Conservation (phyloP, 2,329 filamentous ascomycete genomes). For the Tolypocladium sp. region DNA sequence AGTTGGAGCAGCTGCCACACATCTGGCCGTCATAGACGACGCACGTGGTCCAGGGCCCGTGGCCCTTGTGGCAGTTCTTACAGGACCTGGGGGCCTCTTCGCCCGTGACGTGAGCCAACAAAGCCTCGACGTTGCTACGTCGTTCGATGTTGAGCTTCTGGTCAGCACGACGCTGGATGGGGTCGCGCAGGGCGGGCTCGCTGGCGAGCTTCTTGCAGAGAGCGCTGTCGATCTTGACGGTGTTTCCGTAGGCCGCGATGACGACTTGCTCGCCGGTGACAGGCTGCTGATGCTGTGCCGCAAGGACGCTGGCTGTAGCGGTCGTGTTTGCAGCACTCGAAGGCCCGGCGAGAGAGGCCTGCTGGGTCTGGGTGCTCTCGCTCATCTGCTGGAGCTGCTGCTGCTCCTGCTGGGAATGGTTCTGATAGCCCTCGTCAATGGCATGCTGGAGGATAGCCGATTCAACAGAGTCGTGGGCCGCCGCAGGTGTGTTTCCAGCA, state of each 20-base stretch:
- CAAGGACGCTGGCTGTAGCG: background rate
- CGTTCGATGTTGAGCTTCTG: slow-evolving; percentile 46
- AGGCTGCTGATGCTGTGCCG: background rate
- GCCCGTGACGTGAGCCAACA: slow-evolving; percentile 49
- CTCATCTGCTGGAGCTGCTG: background rate
- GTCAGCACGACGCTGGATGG: slow-evolving; percentile 43
- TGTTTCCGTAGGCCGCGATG: slow-evolving; percentile 34
- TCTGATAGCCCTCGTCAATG: background rate
- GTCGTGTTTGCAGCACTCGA: background rate
- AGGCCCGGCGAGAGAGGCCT: background rate
- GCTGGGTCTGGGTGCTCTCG: background rate
- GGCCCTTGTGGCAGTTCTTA: slow-evolving; percentile 51
- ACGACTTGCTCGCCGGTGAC: slow-evolving; percentile 39
- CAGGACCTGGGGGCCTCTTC: slow-evolving; percentile 37
- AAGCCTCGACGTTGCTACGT: slow-evolving; percentile 50
- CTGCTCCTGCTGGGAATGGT: background rate
- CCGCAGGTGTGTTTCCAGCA: background rate
- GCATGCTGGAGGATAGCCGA: background rate
- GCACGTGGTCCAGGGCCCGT: slow-evolving; percentile 50
- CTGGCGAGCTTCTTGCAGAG: slow-evolving; percentile 44
- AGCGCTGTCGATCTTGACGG: slow-evolving; percentile 41
- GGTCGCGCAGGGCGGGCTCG: slow-evolving; percentile 38
- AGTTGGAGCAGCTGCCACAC: slow-evolving; percentile 54
- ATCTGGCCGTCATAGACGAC: slow-evolving; percentile 52
- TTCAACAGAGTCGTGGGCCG: background rate